These are phyloP conservation scores for Patellaria atrata DNA, from an alignment of 495 filamentous ascomycete genomes.

Conservation along the genomic window DNA sequence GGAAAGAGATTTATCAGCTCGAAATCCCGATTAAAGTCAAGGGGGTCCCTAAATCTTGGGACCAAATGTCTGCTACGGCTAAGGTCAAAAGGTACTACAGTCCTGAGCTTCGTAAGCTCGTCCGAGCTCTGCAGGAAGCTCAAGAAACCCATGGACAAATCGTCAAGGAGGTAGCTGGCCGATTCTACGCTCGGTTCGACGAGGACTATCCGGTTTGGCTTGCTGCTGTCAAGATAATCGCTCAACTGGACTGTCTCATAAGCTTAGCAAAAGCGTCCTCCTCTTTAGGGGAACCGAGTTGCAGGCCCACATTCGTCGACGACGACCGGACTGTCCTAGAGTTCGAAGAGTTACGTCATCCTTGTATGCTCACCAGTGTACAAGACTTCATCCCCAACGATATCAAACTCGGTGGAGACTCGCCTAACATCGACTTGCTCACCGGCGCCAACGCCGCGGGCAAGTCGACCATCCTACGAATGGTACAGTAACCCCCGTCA, in stretches of 20 bases:
- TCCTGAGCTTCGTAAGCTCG: slow-evolving; percentile 61
- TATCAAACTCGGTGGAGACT: slow-evolving; percentile 66
- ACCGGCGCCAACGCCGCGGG: slow-evolving; percentile 96
- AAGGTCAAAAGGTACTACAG: slow-evolving; percentile 93
- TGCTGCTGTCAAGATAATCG: slow-evolving; percentile 67
- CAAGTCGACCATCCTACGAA: slow-evolving; percentile 94
- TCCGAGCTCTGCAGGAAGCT: slow-evolving; percentile 77
- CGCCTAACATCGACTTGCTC: slow-evolving; percentile 73
- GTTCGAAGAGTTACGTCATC: slow-evolving; percentile 85
- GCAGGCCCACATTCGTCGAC: slow-evolving; percentile 75
- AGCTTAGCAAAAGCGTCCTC: slow-evolving; percentile 79
- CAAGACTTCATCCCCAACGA: slow-evolving; percentile 97
- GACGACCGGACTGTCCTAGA: slow-evolving; percentile 71
- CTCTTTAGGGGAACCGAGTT: slow-evolving; percentile 71
- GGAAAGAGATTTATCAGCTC: slow-evolving; percentile 94
- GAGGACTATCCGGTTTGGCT: slow-evolving; percentile 80
- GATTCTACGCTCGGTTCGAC: slow-evolving; percentile 82
- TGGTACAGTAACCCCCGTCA: slow-evolving; percentile 42
- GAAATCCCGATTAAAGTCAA: slow-evolving; percentile 81
- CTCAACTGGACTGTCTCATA: slow-evolving; percentile 90
- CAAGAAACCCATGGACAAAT: slow-evolving; percentile 92
- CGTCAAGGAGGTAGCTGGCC: slow-evolving; percentile 66
- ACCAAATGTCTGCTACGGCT: slow-evolving; percentile 88
- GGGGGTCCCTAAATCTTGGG: slow-evolving; percentile 69
- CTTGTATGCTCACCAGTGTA: slow-evolving; percentile 78